These are phyloP conservation scores for Secale cereale DNA, from an alignment of 176 grass and related monocot species.

Conservation along the genomic window DNA sequence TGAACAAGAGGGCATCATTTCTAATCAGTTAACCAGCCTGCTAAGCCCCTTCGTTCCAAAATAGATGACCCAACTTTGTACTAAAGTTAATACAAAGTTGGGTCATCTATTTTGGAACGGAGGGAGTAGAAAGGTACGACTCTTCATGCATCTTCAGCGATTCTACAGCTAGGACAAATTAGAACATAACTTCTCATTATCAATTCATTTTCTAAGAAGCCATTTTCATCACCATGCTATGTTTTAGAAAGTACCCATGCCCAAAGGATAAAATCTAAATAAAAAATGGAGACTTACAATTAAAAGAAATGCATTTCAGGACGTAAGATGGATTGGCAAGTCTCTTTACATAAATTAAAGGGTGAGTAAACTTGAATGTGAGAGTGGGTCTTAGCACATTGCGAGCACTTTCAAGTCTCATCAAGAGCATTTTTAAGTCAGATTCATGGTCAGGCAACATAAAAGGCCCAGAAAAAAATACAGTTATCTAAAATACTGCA, in stretches of 20 bases:
- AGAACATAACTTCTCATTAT: background rate
- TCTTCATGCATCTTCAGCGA: background rate
- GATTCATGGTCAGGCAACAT: background rate
- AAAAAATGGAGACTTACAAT: no score
- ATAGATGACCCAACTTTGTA: no score
- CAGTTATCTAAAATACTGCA: background rate
- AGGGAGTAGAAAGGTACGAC: no score
- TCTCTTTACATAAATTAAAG: background rate
- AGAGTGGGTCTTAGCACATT: background rate
- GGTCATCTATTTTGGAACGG: no score
- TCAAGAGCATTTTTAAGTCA: background rate
- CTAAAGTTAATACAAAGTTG: no score
- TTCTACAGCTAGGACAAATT: conserved; percentile 1
- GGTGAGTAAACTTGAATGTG: background rate
- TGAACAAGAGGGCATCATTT: conserved; percentile 27
- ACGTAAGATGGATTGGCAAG: background rate
- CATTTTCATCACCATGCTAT: conserved; percentile 7
- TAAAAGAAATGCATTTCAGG: no score
- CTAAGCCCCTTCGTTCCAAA: no score
- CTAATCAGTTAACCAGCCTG: conserved; percentile 13
- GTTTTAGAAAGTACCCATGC: background rate
- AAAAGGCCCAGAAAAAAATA: background rate
- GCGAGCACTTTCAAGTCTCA: background rate
- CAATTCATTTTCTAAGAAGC: background rate
- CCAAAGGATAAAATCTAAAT: background rate